Conservation (phyloP, 345 rosid genomes). For the Acer negundo region DNA sequence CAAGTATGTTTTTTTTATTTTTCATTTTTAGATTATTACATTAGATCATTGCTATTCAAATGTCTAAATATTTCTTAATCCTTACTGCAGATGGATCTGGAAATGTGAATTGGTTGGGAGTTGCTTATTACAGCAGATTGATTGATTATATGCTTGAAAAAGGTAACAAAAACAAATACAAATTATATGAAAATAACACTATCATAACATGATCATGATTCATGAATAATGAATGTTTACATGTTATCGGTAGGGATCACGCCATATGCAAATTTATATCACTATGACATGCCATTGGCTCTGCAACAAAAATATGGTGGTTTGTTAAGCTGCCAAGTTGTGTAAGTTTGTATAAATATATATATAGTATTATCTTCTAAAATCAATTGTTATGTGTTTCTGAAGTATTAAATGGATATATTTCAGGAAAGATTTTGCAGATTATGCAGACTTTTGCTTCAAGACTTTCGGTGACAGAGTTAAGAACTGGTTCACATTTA, state of each 20-base stretch:
- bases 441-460: constrained; percentile 74
- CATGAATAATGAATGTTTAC: background rate
- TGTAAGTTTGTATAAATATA: constrained; percentile 31
- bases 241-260: constrained; percentile 45
- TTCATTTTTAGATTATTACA: no score
- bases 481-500: constrained; percentile 71
- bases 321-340: constrained; percentile 36
- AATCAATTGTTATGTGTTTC: background rate
- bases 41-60: background rate
- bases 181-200: no score
- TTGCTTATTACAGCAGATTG: constrained; percentile 58
- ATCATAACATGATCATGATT: background rate
- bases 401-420: background rate
- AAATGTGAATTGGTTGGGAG: constrained; percentile 56
- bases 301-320: constrained; percentile 51
- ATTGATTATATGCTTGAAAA: constrained; percentile 50
- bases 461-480: constrained; percentile 63
- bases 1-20: constrained; percentile 30
- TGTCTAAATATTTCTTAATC: background rate
- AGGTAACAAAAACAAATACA: constrained; percentile 28
- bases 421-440: constrained; percentile 57
- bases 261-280: constrained; percentile 60
- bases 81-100: constrained; percentile 54
- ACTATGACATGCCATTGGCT: constrained; percentile 56
- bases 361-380: background rate